Base-by-base conservation (phyloP, 164 flowering plant species). In the Sedum album region DNA sequence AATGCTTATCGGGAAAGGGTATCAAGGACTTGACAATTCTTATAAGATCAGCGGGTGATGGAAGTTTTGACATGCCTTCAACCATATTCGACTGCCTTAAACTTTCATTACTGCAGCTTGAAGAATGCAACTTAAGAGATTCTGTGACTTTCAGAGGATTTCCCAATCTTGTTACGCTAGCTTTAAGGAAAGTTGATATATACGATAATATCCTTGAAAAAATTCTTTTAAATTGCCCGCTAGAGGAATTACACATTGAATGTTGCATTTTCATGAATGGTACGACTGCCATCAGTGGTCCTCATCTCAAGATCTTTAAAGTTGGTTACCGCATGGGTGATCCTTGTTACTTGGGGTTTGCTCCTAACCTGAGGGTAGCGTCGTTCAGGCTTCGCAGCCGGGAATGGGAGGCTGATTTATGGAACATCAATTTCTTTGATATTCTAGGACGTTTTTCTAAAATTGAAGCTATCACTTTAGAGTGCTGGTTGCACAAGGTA, bases 161-260 rank as follows among this genome's bases (percentile, higher is more conserved):
- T 26, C 61, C 61, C 31, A 55, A 55, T 11, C 61, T 55, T 25
- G 61, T 55, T 55, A 55, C 25, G 61, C 61, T 55, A 10, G 30
- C 25, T 10, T 55, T 55, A 14, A 11, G 0, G 10, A 31, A 23
- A 1, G 15, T 26, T n/a, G 5, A 2, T 25, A 25, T 25, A 10
- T 9, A 7, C 26, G 61, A 26, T 25, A 31, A 26, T 25, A 26
- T 25, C 61, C 61, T 55, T 55, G 61, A 55, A 10, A 55, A 26
- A 23, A 26, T 55, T 23, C 8, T 55, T 26, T 55, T 31, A 25
- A 6, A 17, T 26, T 25, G 31, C 26, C 28, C 23, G 57, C 57
- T 51, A 2, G 57, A 51, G 28, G 21, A 9, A 4, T 51, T 51
- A 26, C 2, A 5, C 23, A 1, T 51, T 9, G 21, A 4, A 51